phyloP scores from a whole-genome alignment of 306 rosid genomes.

The Trifolium dubium region DNA sequence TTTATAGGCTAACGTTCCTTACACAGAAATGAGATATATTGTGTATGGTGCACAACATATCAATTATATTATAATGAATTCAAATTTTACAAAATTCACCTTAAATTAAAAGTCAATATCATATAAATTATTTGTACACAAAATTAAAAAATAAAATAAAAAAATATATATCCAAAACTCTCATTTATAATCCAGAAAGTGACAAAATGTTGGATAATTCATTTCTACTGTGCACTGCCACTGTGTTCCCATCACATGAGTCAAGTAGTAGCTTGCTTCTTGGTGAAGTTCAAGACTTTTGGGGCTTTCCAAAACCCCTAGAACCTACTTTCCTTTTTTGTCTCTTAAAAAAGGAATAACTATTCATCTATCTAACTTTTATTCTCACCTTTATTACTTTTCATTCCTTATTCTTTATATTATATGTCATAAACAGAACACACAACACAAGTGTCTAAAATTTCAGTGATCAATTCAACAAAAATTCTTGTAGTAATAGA shows the following conservation, averaged over 20 bases:
- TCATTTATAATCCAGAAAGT: not conserved
- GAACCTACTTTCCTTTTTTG: conserved; percentile 22
- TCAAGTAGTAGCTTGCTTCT: conserved; percentile 42
- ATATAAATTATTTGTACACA: no score
- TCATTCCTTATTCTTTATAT: conserved; percentile 23
- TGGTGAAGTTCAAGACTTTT: conserved; percentile 35
- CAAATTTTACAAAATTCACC: no score
- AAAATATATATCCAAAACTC: no score
- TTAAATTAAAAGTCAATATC: no score
- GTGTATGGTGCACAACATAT: no score
- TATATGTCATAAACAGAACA: not conserved
- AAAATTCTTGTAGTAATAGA: not conserved
- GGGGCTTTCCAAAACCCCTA: conserved; percentile 13
- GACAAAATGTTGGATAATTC: not conserved
- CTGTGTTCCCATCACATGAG: conserved; percentile 17
- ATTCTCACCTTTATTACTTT: conserved; percentile 11
- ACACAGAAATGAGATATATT: no score
- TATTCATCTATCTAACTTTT: not conserved
- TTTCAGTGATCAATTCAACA: not conserved
- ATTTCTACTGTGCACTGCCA: not conserved
- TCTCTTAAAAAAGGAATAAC: conserved; percentile 12
- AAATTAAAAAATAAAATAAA: no score
- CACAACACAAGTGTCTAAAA: not conserved
- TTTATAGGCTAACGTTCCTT: no score
- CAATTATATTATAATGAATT: no score